Evolutionary conservation across 2,329 filamentous ascomycete genomes (phyloP).

Genomic region (Allantophomopsis cytisporea): DNA sequence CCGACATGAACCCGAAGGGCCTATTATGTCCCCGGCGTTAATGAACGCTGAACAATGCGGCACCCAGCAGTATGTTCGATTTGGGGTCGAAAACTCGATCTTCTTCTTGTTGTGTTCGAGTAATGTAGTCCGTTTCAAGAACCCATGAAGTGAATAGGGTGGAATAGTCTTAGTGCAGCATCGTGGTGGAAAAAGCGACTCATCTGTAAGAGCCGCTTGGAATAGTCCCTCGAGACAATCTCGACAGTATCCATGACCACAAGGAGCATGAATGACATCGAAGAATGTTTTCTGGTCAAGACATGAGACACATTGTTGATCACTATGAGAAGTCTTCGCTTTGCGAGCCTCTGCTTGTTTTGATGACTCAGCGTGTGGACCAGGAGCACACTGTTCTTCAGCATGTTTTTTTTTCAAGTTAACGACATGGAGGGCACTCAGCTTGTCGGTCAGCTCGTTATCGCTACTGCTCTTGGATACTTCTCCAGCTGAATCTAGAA

Average conservation of each 20-base stretch:
- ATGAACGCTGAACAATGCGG: slow-evolving; percentile 33
- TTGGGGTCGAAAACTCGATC: slow-evolving; percentile 30
- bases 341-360: not conserved
- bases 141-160: slow-evolving; percentile 16
- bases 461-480: slow-evolving; percentile 7
- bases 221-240: slow-evolving; percentile 32
- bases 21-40: slow-evolving; percentile 14
- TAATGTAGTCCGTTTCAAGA: slow-evolving; percentile 22
- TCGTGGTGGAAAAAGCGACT: slow-evolving; percentile 37
- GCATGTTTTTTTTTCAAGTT: slow-evolving; percentile 4
- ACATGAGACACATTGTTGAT: slow-evolving; percentile 6
- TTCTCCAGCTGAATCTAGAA: not conserved
- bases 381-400: not conserved
- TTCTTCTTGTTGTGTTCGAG: slow-evolving; percentile 27
- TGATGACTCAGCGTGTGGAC: not conserved
- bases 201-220: slow-evolving; percentile 26
- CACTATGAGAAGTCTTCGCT: too few species aligned
- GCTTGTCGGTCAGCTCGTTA: slow-evolving; percentile 4
- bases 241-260: slow-evolving; percentile 36
- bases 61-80: slow-evolving; percentile 36
- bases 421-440: slow-evolving; percentile 6
- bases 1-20: slow-evolving; percentile 24
- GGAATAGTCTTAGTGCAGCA: slow-evolving; percentile 33
- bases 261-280: slow-evolving; percentile 14
- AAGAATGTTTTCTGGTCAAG: slow-evolving; percentile 3